Evolutionary conservation across 768 basidiomycete genomes (phyloP).

Genomic region (Mycena capillaripes): DNA sequence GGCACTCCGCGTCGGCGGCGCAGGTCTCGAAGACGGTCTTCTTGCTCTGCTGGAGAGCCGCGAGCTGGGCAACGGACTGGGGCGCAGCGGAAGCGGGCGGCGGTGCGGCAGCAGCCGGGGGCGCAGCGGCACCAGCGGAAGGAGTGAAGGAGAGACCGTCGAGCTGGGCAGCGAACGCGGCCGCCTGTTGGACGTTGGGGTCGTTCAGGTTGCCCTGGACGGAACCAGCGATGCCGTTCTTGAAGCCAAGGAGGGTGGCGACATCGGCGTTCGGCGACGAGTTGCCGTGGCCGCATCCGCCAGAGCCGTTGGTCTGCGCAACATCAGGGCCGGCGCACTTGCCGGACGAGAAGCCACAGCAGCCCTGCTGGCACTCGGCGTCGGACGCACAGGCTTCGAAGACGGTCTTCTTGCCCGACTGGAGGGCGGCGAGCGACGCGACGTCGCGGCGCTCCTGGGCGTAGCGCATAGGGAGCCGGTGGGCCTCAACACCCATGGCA

Average conservation of each 20-base stretch:
- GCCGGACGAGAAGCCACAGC: constrained; percentile 40
- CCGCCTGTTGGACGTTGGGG: constrained; percentile 16
- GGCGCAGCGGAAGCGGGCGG: background rate
- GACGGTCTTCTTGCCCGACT: constrained; percentile 35
- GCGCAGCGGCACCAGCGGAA: background rate
- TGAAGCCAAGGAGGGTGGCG: constrained; percentile 28
- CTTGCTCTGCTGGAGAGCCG: constrained; percentile 20
- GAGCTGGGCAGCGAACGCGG: constrained; percentile 19
- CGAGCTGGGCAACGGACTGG: background rate
- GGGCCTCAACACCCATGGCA: constrained; percentile 23
- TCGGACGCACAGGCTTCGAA: constrained; percentile 35
- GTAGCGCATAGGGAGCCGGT: constrained; percentile 18
- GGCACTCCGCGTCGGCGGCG: constrained; percentile 39
- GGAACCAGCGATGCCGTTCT: constrained; percentile 3
- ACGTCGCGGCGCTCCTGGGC: constrained; percentile 23
- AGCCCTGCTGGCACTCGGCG: constrained; percentile 38
- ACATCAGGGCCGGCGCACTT: constrained; percentile 41
- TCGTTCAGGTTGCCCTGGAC: constrained; percentile 1
- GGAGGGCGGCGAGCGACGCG: too few species aligned
- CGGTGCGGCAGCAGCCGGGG: background rate
- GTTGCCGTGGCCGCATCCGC: constrained; percentile 40
- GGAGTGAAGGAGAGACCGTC: constrained; percentile 24
- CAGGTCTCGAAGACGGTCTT: constrained; percentile 36
- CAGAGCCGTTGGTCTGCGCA: constrained; percentile 36
- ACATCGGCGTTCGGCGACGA: constrained; percentile 37